Evolutionary conservation across 371 early-diverging fungal species (phyloP), one percentile per base, ranked within the genome.

Genomic region (Lichtheimia corymbifera): DNA sequence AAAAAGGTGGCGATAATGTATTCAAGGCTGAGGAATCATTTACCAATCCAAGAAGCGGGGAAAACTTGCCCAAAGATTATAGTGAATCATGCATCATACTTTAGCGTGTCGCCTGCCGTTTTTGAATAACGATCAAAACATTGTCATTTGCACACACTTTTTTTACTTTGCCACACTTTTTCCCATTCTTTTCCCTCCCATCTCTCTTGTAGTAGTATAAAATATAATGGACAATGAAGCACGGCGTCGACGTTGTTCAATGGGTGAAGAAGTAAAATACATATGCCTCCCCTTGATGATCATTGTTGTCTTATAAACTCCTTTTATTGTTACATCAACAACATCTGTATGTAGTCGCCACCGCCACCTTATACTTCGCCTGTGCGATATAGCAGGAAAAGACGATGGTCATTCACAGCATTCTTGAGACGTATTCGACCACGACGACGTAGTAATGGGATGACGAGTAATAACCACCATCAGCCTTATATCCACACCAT

Each of bases 21-120:
- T 67, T 67, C 59, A 59, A 59, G 24, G 24, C 59, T 24, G 63
- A 45, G 42, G 18, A 58, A 15, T 50, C 67, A 17, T 67, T 67
- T 59, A 12, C 59, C 11, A 22, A 55, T 22, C 67, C 67, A 41
- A 47, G 67, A 24, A 35, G 28, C 41, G 30, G 20, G 17, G 55
- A 58, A 7, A 25, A 58, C 7, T 41, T 67, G 15, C 43, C 67
- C 7, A 47, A 53, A 15, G 67, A 67, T 35, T 67, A 50, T 13
- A 67, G 67, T 44, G 67, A 67, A 35, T 45, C 24, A 18, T 67
- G 67, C 47, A 59, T 58, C n/a, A 55, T 67, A 17, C 56, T 62
- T 30, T 67, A 49, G 40, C n/a, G 22, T 42, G 25, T 3, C 42
- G 18, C 41, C 42, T 44, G 18, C 54, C 54, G 13, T 56, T 44